These are phyloP conservation scores for Coemansia sp. DNA, from an alignment of 371 early-diverging fungal genomes.

Conservation along the genomic window DNA sequence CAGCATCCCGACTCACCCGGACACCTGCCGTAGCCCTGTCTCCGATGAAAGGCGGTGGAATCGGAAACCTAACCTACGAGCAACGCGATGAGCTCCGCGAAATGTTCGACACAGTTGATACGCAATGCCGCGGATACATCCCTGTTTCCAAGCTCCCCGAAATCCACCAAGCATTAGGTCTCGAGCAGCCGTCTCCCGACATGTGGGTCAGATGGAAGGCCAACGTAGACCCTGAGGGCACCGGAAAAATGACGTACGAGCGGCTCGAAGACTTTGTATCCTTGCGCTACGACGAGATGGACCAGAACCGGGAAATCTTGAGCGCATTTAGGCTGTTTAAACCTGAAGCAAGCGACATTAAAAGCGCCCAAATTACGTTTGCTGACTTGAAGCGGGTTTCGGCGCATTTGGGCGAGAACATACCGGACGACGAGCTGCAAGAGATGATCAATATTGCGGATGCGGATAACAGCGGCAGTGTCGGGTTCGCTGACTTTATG, in stretches of 20 bases:
- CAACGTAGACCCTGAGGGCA: slow-evolving; percentile 53
- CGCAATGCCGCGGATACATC: slow-evolving; percentile 55
- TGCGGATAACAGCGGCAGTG: slow-evolving; percentile 58
- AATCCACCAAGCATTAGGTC: slow-evolving; percentile 57
- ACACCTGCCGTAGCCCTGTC: neutral
- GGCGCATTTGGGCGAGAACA: slow-evolving; percentile 56
- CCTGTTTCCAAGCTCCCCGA: slow-evolving; percentile 56
- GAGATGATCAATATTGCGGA: slow-evolving; percentile 74
- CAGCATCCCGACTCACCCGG: slow-evolving; percentile 1
- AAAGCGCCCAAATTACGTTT: slow-evolving; percentile 36
- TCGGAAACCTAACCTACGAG: slow-evolving; percentile 50
- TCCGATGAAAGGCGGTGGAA: slow-evolving; percentile 12
- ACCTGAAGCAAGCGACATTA: slow-evolving; percentile 23
- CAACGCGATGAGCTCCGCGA: slow-evolving; percentile 64
- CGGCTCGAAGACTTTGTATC: slow-evolving; percentile 59
- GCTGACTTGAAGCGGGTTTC: slow-evolving; percentile 36
- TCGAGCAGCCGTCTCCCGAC: slow-evolving; percentile 55
- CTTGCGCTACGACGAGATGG: slow-evolving; percentile 56
- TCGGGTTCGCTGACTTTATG: slow-evolving; percentile 55
- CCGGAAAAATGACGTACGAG: slow-evolving; percentile 55
- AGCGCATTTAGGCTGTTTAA: slow-evolving; percentile 64
- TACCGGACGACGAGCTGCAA: slow-evolving; percentile 67
- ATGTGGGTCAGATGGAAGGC: slow-evolving; percentile 50
- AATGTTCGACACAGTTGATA: slow-evolving; percentile 60
- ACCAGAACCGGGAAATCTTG: slow-evolving; percentile 55